Percentiles rank a stretch among this genome's conserved stretches.
phyloP scores from a whole-genome alignment of 2,329 filamentous ascomycete genomes.

The Byssochlamys sp. region DNA sequence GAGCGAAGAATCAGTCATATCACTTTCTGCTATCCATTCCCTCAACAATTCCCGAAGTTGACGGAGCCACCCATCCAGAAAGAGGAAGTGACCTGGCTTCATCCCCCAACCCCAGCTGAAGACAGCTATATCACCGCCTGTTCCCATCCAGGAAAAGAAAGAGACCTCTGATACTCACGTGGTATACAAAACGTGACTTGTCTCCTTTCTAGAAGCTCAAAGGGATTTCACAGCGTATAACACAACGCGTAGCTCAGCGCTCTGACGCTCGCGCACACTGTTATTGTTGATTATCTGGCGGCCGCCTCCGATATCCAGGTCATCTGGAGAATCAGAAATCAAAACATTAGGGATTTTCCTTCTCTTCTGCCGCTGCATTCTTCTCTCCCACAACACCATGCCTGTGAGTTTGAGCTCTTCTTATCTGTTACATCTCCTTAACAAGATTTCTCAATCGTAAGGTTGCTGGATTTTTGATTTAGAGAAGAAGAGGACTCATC shows the following conservation, averaged over 20 bases:
- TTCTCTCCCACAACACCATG: too few species aligned
- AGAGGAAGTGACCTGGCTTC: background rate
- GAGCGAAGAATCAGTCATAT: background rate
- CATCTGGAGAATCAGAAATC: background rate
- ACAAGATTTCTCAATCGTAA: too few species aligned
- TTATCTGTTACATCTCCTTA: too few species aligned
- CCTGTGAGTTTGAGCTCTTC: too few species aligned
- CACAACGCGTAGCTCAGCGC: background rate
- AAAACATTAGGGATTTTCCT: too few species aligned
- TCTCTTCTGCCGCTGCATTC: too few species aligned
- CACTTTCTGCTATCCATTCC: background rate
- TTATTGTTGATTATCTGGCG: background rate
- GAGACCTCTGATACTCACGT: background rate
- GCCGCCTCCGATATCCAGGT: background rate
- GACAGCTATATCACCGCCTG: background rate
- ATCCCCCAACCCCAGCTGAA: background rate
- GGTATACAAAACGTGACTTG: background rate
- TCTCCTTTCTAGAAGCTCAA: background rate
- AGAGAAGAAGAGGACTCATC: too few species aligned
- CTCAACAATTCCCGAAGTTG: background rate
- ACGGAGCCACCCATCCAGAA: background rate
- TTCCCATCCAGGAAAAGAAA: background rate
- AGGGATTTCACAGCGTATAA: background rate
- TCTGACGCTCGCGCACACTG: too few species aligned
- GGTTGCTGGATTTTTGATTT: too few species aligned